Conservation (phyloP, 2,329 filamentous ascomycete genomes). For the Tolypocladium tundrense region DNA sequence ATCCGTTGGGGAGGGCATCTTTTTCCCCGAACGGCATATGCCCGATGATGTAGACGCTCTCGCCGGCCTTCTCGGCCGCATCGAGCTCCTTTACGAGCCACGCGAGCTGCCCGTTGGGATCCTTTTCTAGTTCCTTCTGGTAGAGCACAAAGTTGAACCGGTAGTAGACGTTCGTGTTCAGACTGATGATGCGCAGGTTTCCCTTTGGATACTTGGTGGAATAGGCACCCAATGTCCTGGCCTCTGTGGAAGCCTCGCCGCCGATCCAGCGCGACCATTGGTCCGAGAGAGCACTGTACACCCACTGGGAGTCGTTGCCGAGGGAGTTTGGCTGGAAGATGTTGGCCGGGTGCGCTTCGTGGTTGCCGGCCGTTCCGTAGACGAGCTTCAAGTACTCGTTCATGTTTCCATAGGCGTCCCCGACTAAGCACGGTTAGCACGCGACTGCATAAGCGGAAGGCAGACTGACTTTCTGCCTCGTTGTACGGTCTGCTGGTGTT, state of each 20-base stretch:
- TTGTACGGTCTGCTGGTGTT: constrained; percentile 27
- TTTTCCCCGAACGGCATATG: constrained; percentile 43
- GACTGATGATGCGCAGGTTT: constrained; percentile 44
- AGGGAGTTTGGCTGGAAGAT: constrained; percentile 32
- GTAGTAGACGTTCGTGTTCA: constrained; percentile 51
- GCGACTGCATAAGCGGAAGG: not conserved
- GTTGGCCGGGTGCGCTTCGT: constrained; percentile 42
- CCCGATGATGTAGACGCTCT: constrained; percentile 47
- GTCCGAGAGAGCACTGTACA: constrained; percentile 36
- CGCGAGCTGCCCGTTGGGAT: constrained; percentile 40
- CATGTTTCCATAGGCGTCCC: constrained; percentile 36
- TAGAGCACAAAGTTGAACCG: constrained; percentile 45
- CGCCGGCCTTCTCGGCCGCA: constrained; percentile 36
- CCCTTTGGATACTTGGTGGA: constrained; percentile 30
- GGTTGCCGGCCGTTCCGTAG: constrained; percentile 45
- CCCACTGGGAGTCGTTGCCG: constrained; percentile 33
- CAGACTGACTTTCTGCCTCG: constrained; percentile 15
- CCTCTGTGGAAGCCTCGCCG: constrained; percentile 13
- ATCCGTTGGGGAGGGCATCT: constrained; percentile 41
- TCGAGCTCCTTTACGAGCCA: constrained; percentile 46
- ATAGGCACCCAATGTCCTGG: constrained; percentile 35
- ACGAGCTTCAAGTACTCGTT: constrained; percentile 28
- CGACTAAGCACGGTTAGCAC: constrained; percentile 18
- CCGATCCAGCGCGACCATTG: constrained; percentile 39
- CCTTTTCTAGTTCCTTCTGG: constrained; percentile 32